Evolutionary conservation across 202 grass and related monocot genomes (phyloP).

Genomic region (Zizania palustris): DNA sequence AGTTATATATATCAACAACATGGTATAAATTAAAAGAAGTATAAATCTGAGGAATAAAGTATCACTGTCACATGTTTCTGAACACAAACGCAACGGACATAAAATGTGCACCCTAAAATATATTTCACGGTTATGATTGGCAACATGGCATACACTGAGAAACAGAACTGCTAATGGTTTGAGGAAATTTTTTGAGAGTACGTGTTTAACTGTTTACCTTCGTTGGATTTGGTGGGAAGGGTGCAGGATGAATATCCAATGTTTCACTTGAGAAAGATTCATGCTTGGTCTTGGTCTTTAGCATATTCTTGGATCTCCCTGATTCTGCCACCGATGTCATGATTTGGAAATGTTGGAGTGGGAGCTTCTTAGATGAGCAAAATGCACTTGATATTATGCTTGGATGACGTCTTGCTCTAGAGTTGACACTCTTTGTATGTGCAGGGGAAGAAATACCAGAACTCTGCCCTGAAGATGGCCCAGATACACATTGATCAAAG

Average conservation of each 20-base stretch:
- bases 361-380: constrained; percentile 94
- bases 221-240: constrained; percentile 46
- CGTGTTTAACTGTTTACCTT: constrained; percentile 48
- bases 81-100: not conserved
- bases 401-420: constrained; percentile 60
- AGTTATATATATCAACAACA: not conserved
- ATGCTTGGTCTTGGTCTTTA: constrained; percentile 66
- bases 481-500: constrained; percentile 79
- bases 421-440: constrained; percentile 56
- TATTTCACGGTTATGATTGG: not conserved
- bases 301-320: constrained; percentile 52
- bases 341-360: constrained; percentile 81
- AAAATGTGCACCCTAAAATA: constrained; percentile 4
- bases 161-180: not conserved
- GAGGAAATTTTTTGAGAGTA: not conserved
- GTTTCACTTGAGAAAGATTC: constrained; percentile 59
- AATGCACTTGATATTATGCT: constrained; percentile 96
- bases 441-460: constrained; percentile 82
- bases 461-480: constrained; percentile 73
- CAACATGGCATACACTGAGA: not conserved
- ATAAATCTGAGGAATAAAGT: not conserved
- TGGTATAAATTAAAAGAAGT: not conserved
- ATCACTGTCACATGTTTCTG: constrained; percentile 13
- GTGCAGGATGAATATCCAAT: constrained; percentile 40
- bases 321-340: constrained; percentile 65